phyloP scores from a whole-genome alignment of 2,329 filamentous ascomycete genomes.

The Proliferodiscus dingleyae region DNA sequence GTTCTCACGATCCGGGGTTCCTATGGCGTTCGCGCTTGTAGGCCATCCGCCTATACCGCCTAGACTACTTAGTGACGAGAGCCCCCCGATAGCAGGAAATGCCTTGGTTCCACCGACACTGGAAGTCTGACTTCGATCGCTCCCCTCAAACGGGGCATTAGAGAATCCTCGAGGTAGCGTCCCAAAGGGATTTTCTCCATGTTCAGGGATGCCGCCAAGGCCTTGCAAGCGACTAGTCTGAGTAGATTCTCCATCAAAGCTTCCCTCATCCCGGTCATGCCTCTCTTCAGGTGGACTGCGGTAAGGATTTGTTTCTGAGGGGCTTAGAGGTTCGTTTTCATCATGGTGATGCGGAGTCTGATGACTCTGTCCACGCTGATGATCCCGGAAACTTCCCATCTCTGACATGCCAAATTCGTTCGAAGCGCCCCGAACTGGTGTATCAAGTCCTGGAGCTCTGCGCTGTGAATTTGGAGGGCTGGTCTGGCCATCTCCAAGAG shows the following conservation, averaged over 20 bases:
- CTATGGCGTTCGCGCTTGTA: constrained; percentile 55
- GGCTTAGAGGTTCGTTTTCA: constrained; percentile 73
- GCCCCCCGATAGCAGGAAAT: constrained; percentile 58
- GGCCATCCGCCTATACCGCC: constrained; percentile 40
- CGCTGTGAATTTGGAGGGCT: constrained; percentile 45
- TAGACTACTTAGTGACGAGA: constrained; percentile 49
- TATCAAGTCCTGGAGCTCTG: constrained; percentile 39
- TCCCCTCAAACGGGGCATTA: constrained; percentile 49
- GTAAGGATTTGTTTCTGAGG: constrained; percentile 93
- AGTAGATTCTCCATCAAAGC: constrained; percentile 23
- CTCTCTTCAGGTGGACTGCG: constrained; percentile 78
- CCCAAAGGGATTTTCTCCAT: constrained; percentile 49
- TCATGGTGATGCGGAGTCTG: constrained; percentile 35
- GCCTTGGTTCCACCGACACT: constrained; percentile 72
- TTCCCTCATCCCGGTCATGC: constrained; percentile 46
- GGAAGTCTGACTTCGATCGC: constrained; percentile 89
- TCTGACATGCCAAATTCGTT: constrained; percentile 60
- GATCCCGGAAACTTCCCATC: constrained; percentile 52
- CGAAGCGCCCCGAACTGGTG: constrained; percentile 37
- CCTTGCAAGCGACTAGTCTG: constrained; percentile 47
- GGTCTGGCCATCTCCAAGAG: constrained; percentile 66
- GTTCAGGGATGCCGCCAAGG: constrained; percentile 48
- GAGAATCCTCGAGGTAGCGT: constrained; percentile 48
- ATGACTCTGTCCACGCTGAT: constrained; percentile 39
- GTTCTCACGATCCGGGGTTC: constrained; percentile 61